Conservation (phyloP, 78 protist species). For the Salpingoeca rosetta region DNA sequence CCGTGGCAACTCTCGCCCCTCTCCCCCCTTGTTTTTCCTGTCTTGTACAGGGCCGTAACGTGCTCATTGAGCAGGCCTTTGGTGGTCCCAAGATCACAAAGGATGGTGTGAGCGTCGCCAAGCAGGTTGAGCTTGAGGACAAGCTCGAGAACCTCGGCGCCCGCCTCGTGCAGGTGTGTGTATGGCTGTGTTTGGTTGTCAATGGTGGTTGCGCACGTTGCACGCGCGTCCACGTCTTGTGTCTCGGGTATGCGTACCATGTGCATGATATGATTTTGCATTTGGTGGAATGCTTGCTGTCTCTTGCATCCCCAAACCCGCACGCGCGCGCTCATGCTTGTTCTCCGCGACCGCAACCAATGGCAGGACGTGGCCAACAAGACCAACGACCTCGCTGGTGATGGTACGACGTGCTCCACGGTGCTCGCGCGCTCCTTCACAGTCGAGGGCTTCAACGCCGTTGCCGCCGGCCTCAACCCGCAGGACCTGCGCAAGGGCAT, state of each 20-base stretch:
- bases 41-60: conserved; percentile 86
- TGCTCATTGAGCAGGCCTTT: conserved; percentile 84
- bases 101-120: conserved; percentile 99
- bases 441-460: conserved; percentile 88
- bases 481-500: conserved; percentile 93
- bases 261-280: background rate
- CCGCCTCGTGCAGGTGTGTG: conserved; percentile 38
- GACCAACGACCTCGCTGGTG: conserved; percentile 96
- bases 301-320: no score
- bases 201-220: background rate
- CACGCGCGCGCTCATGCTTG: no score
- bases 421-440: conserved; percentile 92
- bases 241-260: background rate
- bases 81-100: conserved; percentile 98
- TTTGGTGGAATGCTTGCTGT: no score
- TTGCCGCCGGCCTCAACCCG: conserved; percentile 97
- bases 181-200: background rate
- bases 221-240: no score
- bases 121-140: conserved; percentile 86
- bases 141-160: conserved; percentile 92
- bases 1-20: background rate
- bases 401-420: conserved; percentile 98
- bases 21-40: background rate
- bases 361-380: conserved; percentile 86
- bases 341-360: background rate